Evolutionary conservation across 176 grass and related monocot genomes (phyloP), one percentile per base, ranked within the genome.

Genomic region (Phyllostachys edulis): DNA sequence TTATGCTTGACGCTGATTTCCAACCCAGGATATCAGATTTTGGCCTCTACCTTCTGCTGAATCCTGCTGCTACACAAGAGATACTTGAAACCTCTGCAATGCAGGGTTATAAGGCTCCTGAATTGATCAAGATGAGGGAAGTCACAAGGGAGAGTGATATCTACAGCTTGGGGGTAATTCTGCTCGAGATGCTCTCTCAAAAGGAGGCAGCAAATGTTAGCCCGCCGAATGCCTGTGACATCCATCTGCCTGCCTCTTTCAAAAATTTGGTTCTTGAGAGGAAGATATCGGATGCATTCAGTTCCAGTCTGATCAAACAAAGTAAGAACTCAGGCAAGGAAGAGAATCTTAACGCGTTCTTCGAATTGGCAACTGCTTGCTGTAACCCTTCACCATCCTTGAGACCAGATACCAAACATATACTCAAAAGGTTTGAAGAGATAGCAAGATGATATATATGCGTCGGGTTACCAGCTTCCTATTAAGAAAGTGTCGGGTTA

Each of bases 1-100:
- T 98, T 44, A 88, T 98, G 76, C 91, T 98, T 18, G 96, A 98
- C 41, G 88, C 85, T n/a, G 90, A 95, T 91, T 89, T 94, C 76
- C 93, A 94, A 87, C 93, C 96, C 2, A 89, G 93, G 66, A 85
- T 98, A 45, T 85, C 93, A 6, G 96, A 98, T 61, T 95, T 90
- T n/a, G 91, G 96, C 7, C 89, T 98, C 67, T 87, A 90, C 82
- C 87, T 94, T n/a, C 79, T 93, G 12, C 76, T 98, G n/a, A 95
- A 92, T 50, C 69, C 87, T 3, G 69, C 80, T 4, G 85, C 91
- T 5, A 76, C 84, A 0, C 96, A 94, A 50, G 93, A 95, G 80
- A 92, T 98, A 93, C 93, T 98, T 0, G 93, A 98, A 88, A 62
- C 77, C 4, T 87, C 91, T 15, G 87, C 85, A 41, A 76, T 90